phyloP scores from a whole-genome alignment of 2,329 filamentous ascomycete species.

The Aspergillus tubingensis region DNA sequence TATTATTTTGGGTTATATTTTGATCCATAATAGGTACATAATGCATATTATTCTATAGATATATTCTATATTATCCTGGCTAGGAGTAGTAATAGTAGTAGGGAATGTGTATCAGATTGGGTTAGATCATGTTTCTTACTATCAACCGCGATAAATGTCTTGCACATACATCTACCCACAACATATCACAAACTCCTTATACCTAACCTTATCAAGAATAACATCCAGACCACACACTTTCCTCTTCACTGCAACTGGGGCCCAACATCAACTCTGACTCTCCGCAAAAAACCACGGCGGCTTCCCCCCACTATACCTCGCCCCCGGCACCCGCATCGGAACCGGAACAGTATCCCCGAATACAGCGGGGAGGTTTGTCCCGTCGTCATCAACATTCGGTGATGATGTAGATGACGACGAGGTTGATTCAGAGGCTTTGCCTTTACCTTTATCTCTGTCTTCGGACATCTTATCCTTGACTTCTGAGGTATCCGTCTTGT shows the following conservation, averaged over 20 bases:
- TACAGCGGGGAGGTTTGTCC: conserved; percentile 23
- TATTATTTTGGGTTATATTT: background rate
- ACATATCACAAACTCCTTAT: too few species aligned
- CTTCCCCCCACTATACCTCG: conserved; percentile 19
- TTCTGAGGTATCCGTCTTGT: conserved; percentile 14
- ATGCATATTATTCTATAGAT: background rate
- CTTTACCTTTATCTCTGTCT: conserved; percentile 30
- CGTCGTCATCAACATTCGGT: background rate
- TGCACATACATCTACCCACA: too few species aligned
- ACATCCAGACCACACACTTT: too few species aligned
- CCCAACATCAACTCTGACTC: background rate
- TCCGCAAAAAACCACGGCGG: conserved; percentile 33
- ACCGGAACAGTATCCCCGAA: conserved; percentile 47
- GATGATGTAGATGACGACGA: background rate
- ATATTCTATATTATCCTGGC: background rate
- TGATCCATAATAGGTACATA: background rate
- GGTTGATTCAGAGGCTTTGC: background rate
- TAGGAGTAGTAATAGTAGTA: too few species aligned
- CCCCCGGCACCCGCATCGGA: conserved; percentile 46
- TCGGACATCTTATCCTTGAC: background rate
- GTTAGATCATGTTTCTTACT: too few species aligned
- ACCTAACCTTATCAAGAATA: too few species aligned
- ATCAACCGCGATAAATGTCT: too few species aligned
- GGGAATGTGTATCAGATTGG: too few species aligned
- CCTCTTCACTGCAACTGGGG: too few species aligned